These are phyloP conservation scores for Perilla frutescens DNA, from an alignment of 257 asterid species.

Conservation along the genomic window DNA sequence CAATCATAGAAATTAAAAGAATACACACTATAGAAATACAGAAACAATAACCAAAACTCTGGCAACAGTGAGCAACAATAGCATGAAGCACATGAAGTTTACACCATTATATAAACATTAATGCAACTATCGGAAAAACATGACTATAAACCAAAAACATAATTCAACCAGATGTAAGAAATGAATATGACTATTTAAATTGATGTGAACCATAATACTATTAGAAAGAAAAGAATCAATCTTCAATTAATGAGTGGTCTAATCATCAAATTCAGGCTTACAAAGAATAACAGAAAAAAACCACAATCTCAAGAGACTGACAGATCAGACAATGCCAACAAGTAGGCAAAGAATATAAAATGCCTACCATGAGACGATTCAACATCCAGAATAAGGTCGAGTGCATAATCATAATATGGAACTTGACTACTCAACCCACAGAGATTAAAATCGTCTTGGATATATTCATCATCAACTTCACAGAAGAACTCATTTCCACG, in stretches of 20 bases:
- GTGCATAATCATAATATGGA: constrained; percentile 67
- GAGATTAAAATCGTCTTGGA: constrained; percentile 70
- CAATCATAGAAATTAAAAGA: not conserved
- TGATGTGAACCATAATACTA: not conserved
- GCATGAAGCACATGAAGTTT: not conserved
- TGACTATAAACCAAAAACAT: not conserved
- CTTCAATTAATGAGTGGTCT: not conserved
- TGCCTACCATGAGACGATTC: constrained; percentile 67
- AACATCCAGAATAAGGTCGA: constrained; percentile 67
- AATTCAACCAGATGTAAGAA: not conserved
- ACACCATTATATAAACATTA: not conserved
- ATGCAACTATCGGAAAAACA: not conserved
- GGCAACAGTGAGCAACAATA: not conserved
- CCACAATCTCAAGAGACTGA: constrained; percentile 10
- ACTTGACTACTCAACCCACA: constrained; percentile 75
- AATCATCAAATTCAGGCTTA: not conserved
- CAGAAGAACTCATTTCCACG: constrained; percentile 72
- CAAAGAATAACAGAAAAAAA: not conserved
- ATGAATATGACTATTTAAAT: not conserved
- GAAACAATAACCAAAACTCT: not conserved
- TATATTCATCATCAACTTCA: constrained; percentile 70
- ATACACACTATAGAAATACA: not conserved
- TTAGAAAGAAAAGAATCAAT: not conserved
- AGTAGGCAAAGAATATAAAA: constrained; percentile 23
- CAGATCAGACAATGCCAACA: constrained; percentile 7